These are phyloP conservation scores for Fistulifera solaris DNA, from an alignment of 108 stramenopile genomes.

Conservation along the genomic window DNA sequence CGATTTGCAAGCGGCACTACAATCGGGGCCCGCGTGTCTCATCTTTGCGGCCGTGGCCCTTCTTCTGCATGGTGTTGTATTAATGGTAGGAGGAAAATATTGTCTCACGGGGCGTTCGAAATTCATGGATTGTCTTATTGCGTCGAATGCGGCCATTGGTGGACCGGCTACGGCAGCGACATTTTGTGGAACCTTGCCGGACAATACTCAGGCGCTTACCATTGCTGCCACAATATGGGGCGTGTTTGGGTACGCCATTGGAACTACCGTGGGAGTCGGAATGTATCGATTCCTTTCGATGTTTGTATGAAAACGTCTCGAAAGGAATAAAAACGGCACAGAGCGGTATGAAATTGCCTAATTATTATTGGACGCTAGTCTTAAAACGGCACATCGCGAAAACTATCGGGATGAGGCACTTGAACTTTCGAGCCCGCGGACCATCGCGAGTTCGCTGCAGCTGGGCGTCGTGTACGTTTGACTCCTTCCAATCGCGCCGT, in stretches of 20 bases:
- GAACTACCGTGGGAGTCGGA: slow-evolving; percentile 35
- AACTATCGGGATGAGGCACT: neutral
- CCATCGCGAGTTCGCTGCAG: neutral
- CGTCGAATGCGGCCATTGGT: slow-evolving; percentile 78
- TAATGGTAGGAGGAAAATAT: slow-evolving; percentile 20
- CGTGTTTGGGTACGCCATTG: slow-evolving; percentile 63
- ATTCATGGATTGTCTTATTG: slow-evolving; percentile 58
- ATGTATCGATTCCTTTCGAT: slow-evolving; percentile 11
- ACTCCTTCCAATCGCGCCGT: slow-evolving; percentile 17
- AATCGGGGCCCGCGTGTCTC: slow-evolving; percentile 26
- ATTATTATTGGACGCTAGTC: no score
- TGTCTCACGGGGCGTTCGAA: slow-evolving; percentile 11
- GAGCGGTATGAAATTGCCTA: no score
- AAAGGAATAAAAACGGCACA: no score
- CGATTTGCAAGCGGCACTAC: slow-evolving; percentile 39
- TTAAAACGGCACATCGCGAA: no score
- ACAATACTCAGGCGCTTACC: slow-evolving; percentile 30
- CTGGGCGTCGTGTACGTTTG: neutral
- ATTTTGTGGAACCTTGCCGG: slow-evolving; percentile 33
- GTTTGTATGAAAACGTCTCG: neutral
- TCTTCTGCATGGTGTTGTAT: slow-evolving; percentile 33
- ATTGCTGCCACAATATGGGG: slow-evolving; percentile 65
- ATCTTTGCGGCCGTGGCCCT: slow-evolving; percentile 41
- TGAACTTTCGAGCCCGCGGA: neutral
- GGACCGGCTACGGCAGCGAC: slow-evolving; percentile 73